A percentile compares a stretch with the other conserved stretches of the same genome.
These are phyloP conservation scores for Myxozyma nipponensis DNA, from an alignment of 805 yeast species.

Conservation along the genomic window DNA sequence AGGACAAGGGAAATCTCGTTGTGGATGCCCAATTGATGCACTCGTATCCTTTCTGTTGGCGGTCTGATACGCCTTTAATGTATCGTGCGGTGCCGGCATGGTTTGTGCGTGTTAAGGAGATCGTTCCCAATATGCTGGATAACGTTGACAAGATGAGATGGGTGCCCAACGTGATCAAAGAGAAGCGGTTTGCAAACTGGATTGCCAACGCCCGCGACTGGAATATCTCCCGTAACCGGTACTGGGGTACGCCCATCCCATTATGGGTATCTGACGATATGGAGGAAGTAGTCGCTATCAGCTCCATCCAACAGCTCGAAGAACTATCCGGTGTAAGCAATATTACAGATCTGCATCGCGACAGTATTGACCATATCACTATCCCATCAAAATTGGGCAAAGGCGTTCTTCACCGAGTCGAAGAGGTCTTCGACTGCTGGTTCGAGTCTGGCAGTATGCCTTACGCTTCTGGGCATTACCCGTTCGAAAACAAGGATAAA, in stretches of 20 bases:
- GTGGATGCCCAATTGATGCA: slow-evolving; percentile 82
- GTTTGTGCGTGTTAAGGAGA: slow-evolving; percentile 87
- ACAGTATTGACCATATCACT: slow-evolving; percentile 81
- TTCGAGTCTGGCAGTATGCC: slow-evolving; percentile 99
- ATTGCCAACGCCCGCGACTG: slow-evolving; percentile 98
- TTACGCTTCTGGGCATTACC: slow-evolving; percentile 93
- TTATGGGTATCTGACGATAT: slow-evolving; percentile 94
- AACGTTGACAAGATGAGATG: slow-evolving; percentile 85
- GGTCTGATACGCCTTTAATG: slow-evolving; percentile 96
- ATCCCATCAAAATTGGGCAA: slow-evolving; percentile 90
- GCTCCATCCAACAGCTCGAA: slow-evolving; percentile 82
- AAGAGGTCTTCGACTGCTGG: slow-evolving; percentile 99
- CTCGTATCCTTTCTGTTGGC: slow-evolving; percentile 99
- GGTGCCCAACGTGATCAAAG: slow-evolving; percentile 90
- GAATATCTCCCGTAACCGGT: slow-evolving; percentile 97
- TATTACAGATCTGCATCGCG: slow-evolving; percentile 92
- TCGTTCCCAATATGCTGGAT: slow-evolving; percentile 82
- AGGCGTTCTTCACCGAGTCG: slow-evolving; percentile 82
- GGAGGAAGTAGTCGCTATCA: slow-evolving; percentile 89
- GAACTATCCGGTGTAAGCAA: slow-evolving; percentile 70
- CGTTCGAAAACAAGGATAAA: slow-evolving; percentile 76
- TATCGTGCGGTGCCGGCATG: slow-evolving; percentile 98
- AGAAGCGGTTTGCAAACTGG: slow-evolving; percentile 97
- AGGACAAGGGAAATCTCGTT: slow-evolving; percentile 70
- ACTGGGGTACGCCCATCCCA: slow-evolving; percentile 99